These are phyloP conservation scores for Monosporozyma solicola DNA, from an alignment of 805 yeast species.

Conservation along the genomic window DNA sequence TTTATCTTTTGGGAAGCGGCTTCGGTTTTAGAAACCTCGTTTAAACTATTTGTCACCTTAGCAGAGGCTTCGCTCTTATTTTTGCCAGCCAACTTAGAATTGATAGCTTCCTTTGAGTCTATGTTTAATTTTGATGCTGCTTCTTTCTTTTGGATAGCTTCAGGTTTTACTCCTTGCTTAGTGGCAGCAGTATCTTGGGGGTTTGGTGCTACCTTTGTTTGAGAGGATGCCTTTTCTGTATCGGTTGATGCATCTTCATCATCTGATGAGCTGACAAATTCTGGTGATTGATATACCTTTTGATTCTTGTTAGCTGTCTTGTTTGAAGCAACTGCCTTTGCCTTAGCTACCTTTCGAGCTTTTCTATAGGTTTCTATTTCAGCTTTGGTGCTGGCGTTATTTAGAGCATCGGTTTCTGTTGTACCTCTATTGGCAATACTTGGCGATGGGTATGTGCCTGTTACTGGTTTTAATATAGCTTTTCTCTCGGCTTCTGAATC, in stretches of 20 bases:
- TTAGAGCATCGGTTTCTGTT: not conserved
- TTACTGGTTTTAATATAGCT: not conserved
- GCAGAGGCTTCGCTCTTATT: not conserved
- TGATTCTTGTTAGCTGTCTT: not conserved
- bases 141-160: not conserved
- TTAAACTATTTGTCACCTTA: not conserved
- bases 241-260: conserved; percentile 3
- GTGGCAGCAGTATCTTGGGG: not conserved
- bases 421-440: no score
- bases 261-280: conserved; percentile 1
- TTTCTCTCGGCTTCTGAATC: not conserved
- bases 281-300: conserved; percentile 3
- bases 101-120: not conserved
- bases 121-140: not conserved
- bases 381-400: not conserved
- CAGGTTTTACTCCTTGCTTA: not conserved
- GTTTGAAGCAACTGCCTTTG: not conserved
- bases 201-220: not conserved
- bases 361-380: not conserved
- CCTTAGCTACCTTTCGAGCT: not conserved
- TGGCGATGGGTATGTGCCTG: no score
- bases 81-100: not conserved
- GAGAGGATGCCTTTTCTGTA: not conserved
- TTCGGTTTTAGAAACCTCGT: not conserved
- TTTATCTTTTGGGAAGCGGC: not conserved